Evolutionary conservation across 2,329 filamentous ascomycete species (phyloP), one percentile per base, ranked within the genome.

Genomic region (Fusarium kyushuense): DNA sequence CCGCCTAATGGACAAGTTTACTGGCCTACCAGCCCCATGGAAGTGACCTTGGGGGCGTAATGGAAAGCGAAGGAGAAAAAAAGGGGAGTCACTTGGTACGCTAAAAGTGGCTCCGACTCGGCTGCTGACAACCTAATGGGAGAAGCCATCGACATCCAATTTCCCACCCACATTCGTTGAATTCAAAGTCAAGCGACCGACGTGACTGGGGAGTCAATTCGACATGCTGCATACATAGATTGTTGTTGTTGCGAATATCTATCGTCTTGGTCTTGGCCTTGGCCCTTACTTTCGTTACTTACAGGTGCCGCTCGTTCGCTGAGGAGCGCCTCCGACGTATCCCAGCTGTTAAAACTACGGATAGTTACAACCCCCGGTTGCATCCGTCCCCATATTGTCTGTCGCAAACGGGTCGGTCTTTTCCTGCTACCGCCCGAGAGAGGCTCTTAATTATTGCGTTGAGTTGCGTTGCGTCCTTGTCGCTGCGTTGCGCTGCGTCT

Each of bases 61-160:
- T 27, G 29, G 64, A 56, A 67, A 65, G 32, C 14, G 30, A 14
- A 21, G 27, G 36, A 56, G 11, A 66, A 62, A 67, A 67, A 72
- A 72, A 65, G 67, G 64, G 66, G 70, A 54, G 41, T 71, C 58
- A 65, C 59, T 38, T 13, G 30, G 35, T 63, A 60, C 58, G 70
- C 68, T 69, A 66, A 70, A 62, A 70, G 59, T 73, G 67, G 71
- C 56, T 54, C 62, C 63, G 57, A 63, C 65, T 71, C 67, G 66
- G 72, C 66, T 64, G 72, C 66, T 64, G 59, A 67, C 58, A 46
- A 35, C 54, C 51, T 46, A 45, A 54, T 65, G 54, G 61, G 56
- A 73, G 69, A 72, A 65, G 66, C 69, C 72, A 73, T 74, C 67
- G 59, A 74, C 69, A 68, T 65, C 65, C 63, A 74, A 74, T 74